Base-by-base conservation (phyloP, 441 rosid genomes). In the Euphorbia corollata region DNA sequence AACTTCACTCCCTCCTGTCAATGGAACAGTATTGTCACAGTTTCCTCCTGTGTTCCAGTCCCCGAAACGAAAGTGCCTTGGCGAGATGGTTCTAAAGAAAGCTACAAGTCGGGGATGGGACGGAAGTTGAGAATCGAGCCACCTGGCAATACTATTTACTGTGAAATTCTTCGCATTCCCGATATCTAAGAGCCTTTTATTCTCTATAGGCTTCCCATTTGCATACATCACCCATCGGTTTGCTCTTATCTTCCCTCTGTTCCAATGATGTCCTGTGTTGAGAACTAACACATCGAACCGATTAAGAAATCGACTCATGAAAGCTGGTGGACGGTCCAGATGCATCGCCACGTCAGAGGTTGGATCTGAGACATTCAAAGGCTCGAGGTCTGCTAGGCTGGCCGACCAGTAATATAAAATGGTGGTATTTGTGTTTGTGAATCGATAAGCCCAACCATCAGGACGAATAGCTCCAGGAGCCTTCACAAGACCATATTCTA, bases 221-320 rank as follows among this genome's bases (percentile, higher is more conserved):
- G 71, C 62, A 47, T 78, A 67, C 81, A 79, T 77, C 51, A 79
- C 74, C 77, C 81, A 79, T 11, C 59, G 77, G 68, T 81, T 77
- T 22, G 48, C 66, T 16, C 23, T 74, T 13, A 81, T 11, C 71
- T 76, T 79, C 66, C 73, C 73, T 61, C 74, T 65, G 67, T 77
- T 79, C 85, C 85, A 81, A 38, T 81, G 85, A 62, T 77, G 83
- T 13, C 73, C 79, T 23, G 83, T 79, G 55, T 81, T 81, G 13
- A 79, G 77, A 56, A 81, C 79, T 18, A 81, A 36, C 13, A 79
- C 81, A 53, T 79, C 71, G 20, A 81, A 63, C 8, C 8, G 36
- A 43, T 74, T 45, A 22, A 81, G 71, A 64, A 61, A 65, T 54
- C 34, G 39, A 45, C 65, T 74, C 70, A 79, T 45, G 75, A 81